Evolutionary conservation across 2,329 filamentous ascomycete species (phyloP), one percentile per base, ranked within the genome.

Genomic region (Sporothrix luriei): DNA sequence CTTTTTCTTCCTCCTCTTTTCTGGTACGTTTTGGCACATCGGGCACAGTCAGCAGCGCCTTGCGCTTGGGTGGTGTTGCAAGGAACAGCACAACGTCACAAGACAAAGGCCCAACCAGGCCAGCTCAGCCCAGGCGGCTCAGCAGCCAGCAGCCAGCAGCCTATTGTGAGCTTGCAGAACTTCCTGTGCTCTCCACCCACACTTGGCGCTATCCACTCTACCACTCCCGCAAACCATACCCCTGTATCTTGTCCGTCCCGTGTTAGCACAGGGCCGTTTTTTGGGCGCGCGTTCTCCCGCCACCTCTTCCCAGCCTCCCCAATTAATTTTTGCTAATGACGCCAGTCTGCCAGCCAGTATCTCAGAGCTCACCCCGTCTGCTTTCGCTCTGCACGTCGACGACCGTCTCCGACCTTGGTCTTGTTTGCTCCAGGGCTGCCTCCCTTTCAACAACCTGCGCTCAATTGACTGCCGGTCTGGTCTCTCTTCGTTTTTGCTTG

Each of bases 261-360:
- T n/a, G 62, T n/a, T n/a, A 40, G 43, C 69, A 64, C 68, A 59
- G 66, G 51, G 24, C 69, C 46, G 29, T 26, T 38, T 69, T 54
- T 69, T 55, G 62, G 57, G 62, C 70, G 61, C 14, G 59, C 52
- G 33, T 24, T 62, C 57, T 65, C 70, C 72, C 70, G 70, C 71
- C 71, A 71, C 71, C 71, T 67, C 68, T 71, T 70, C 70, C 72
- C 72, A 73, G 71, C 72, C 72, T 73, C 72, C 71, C 70, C 62
- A 73, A 73, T 73, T 72, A 29, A 59, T 65, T 70, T 70, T 68
- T 67, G 69, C 69, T 69, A 69, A 73, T 71, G 70, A 72, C 68
- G 69, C 69, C 68, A 72, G 71, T 48, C 16, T 33, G 26, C 69
- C 66, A 66, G 26, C 69, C 66, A 66, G 62, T 71, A 71, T 66